Conservation (phyloP, 108 stramenopile species). For the Phaeodactylum tricornutum region DNA sequence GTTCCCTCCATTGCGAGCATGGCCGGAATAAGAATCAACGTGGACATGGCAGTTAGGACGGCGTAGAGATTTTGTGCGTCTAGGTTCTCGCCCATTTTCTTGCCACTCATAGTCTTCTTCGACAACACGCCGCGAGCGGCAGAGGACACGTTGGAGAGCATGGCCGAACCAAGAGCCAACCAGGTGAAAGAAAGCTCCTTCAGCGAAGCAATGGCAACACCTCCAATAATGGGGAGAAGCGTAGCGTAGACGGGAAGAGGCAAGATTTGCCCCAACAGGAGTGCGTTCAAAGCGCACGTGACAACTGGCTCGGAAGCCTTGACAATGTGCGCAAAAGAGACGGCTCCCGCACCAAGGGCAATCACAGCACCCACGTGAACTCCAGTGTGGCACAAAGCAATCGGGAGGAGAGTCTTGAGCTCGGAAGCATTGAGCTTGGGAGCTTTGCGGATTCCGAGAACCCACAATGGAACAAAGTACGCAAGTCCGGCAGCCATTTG, state of each 20-base stretch:
- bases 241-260: slow-evolving; percentile 84
- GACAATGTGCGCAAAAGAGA: slow-evolving; percentile 99
- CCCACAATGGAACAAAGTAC: slow-evolving; percentile 88
- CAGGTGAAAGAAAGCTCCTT: slow-evolving; percentile 97
- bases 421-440: slow-evolving; percentile 81
- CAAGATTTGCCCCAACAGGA: slow-evolving; percentile 81
- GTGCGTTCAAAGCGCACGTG: slow-evolving; percentile 84
- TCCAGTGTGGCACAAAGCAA: slow-evolving; percentile 94
- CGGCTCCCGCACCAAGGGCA: slow-evolving; percentile 95
- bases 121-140: slow-evolving; percentile 92
- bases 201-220: slow-evolving; percentile 95
- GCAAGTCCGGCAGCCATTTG: slow-evolving; percentile 92
- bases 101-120: slow-evolving; percentile 90
- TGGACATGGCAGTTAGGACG: slow-evolving; percentile 94
- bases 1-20: slow-evolving; percentile 89
- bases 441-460: slow-evolving; percentile 75
- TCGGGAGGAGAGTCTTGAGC: slow-evolving; percentile 86
- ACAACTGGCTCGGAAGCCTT: slow-evolving; percentile 99
- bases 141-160: slow-evolving; percentile 96
- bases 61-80: slow-evolving; percentile 95
- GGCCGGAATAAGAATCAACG: slow-evolving; percentile 78
- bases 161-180: slow-evolving; percentile 90
- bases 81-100: slow-evolving; percentile 95
- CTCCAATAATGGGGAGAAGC: slow-evolving; percentile 93
- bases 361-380: slow-evolving; percentile 96